Evolutionary conservation across 2,329 filamentous ascomycete species (phyloP), one percentile per base, ranked within the genome.

Genomic region (Fusarium mundagurra): DNA sequence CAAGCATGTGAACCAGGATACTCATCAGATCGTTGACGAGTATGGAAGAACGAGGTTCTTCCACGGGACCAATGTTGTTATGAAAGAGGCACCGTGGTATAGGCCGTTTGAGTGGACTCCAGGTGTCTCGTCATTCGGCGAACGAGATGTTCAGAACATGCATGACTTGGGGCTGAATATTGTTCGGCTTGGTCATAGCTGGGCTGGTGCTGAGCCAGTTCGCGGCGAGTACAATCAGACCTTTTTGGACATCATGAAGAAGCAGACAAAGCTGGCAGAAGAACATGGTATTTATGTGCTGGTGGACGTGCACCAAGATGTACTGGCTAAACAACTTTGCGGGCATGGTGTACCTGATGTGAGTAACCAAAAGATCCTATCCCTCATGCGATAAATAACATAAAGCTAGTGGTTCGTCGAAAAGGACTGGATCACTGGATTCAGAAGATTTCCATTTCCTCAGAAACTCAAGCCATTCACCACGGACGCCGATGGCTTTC

Each of bases 391-490:
- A n/a, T n/a, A n/a, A n/a, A n/a, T n/a, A n/a, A 61, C 2, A 24
- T 17, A 0, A 5, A 9, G 0, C 0, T 3, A 61, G 58, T 61
- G 59, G 59, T 61, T 61, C 1, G 36, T 55, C 1, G 55, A 36
- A 6, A 55, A 55, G 1, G 29, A 55, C 5, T 61, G 47, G 59
- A 0, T 55, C 0, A 29, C 59, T 0, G 36, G 59, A 5, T 61
- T 59, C 29, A 29, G 59, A n/a, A 31, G 29, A 1, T 61, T 61
- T 1, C 59, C 59, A 0, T 55, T 61, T 20, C 59, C 47, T 0
- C 59, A 61, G 11, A 61, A 55, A 1, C 18, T 54, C 0, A 61
- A 11, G 3, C 29, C 59, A 9, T 61, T 55, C 1, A 43, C 59
- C 17, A 61, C 47, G 1, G 47, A 61, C 6, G 1, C 6, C 0